Evolutionary conservation across 2,329 filamentous ascomycete species (phyloP).

Genomic region (Beauveria rudraprayagi): DNA sequence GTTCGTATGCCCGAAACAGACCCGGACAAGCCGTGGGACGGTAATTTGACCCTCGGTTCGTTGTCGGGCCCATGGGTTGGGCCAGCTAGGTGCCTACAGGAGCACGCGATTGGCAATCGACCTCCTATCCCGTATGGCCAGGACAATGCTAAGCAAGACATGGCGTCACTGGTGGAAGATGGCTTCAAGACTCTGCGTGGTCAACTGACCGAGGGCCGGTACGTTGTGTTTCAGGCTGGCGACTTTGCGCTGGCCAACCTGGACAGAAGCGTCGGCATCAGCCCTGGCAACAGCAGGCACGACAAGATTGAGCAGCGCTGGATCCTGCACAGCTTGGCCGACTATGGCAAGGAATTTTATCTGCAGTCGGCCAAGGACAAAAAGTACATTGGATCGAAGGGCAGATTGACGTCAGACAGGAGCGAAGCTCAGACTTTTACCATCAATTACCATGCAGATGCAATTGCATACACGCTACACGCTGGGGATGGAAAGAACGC

Average conservation of each 20-base stretch:
- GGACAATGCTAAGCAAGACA: constrained; percentile 21
- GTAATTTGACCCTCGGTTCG: constrained; percentile 18
- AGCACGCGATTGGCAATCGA: constrained; percentile 13
- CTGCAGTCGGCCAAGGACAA: constrained; percentile 21
- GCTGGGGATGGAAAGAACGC: background rate
- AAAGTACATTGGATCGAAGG: constrained; percentile 15
- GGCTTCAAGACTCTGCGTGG: constrained; percentile 45
- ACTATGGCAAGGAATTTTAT: constrained; percentile 16
- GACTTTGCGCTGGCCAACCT: constrained; percentile 30
- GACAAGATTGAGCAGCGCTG: constrained; percentile 36
- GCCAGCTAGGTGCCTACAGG: constrained; percentile 31
- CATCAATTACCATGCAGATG: constrained; percentile 3
- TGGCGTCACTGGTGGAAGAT: constrained; percentile 34
- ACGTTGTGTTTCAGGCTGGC: constrained; percentile 38
- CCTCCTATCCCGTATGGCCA: constrained; percentile 35
- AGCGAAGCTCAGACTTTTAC: background rate
- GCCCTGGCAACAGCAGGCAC: constrained; percentile 21
- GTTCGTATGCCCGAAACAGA: constrained; percentile 33
- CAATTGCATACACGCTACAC: background rate
- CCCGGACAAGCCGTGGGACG: constrained; percentile 23
- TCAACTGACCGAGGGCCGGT: constrained; percentile 43
- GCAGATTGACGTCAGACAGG: constrained; percentile 10
- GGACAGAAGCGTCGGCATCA: constrained; percentile 17
- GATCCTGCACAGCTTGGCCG: constrained; percentile 32
- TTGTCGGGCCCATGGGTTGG: constrained; percentile 21